Percentiles rank a stretch among this genome's conserved stretches.
Conservation (phyloP, 1,139 yeast genomes). For the Arxiozyma telluris region DNA sequence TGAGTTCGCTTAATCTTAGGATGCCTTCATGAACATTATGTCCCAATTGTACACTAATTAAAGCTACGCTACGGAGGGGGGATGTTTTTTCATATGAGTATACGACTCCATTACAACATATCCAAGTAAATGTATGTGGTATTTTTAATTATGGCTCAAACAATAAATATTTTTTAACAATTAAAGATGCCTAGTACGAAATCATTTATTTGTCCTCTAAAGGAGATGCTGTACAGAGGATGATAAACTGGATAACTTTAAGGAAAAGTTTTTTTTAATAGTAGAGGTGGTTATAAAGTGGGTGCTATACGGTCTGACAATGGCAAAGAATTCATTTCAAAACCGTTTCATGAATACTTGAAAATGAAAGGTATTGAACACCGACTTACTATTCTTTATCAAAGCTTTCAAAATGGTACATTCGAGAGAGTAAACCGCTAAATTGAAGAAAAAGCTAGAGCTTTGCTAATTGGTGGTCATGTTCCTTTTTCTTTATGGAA, state of each 20-base stretch:
- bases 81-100: not conserved
- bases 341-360: slow-evolving; percentile 1
- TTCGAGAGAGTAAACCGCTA: slow-evolving; percentile 5
- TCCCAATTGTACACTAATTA: slow-evolving; percentile 1
- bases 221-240: not conserved
- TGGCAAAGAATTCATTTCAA: slow-evolving; percentile 5
- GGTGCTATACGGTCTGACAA: slow-evolving; percentile 4
- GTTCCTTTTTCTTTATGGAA: slow-evolving; percentile 8
- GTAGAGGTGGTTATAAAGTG: slow-evolving; percentile 4
- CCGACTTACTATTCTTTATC: slow-evolving; percentile 6
- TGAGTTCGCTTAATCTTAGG: not conserved
- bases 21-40: not conserved
- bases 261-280: slow-evolving; percentile 2
- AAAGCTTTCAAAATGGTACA: slow-evolving; percentile 8
- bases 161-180: slow-evolving; percentile 3
- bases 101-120: slow-evolving; percentile 1
- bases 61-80: not conserved
- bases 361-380: slow-evolving; percentile 2
- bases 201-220: slow-evolving; percentile 2
- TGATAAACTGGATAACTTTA: slow-evolving; percentile 3
- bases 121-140: slow-evolving; percentile 6
- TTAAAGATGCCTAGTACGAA: slow-evolving; percentile 1
- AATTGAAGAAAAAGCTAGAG: slow-evolving; percentile 1
- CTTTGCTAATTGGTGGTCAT: slow-evolving; percentile 4
- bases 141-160: not conserved